These are phyloP conservation scores for Iberis amara DNA, from an alignment of 441 rosid genomes.

Conservation along the genomic window DNA sequence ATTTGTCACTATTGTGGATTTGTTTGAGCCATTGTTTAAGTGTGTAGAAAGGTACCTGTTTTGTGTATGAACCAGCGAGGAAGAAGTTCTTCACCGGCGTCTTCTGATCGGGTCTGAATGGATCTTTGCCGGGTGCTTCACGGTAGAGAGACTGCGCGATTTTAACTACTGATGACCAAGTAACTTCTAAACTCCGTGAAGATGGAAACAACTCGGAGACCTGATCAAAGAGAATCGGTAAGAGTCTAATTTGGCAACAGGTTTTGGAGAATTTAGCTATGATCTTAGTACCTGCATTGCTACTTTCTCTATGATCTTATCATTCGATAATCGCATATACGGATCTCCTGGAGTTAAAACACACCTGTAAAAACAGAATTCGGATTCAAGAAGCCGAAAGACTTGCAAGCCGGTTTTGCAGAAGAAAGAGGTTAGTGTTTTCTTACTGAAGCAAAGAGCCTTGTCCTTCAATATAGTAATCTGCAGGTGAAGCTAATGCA, in stretches of 20 bases:
- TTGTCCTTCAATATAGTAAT: constrained; percentile 92
- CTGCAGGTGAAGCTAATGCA: constrained; percentile 85
- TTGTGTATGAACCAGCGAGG: constrained; percentile 92
- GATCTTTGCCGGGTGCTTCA: constrained; percentile 92
- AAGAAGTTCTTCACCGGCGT: constrained; percentile 86
- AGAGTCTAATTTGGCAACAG: constrained; percentile 1
- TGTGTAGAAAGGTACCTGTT: constrained; percentile 66
- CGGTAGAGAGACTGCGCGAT: constrained; percentile 88
- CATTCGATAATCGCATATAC: constrained; percentile 81
- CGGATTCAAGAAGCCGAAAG: constrained; percentile 10
- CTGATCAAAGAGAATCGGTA: constrained; percentile 34
- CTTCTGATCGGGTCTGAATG: constrained; percentile 91
- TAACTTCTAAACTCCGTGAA: constrained; percentile 72
- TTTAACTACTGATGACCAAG: constrained; percentile 92
- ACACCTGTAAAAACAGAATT: constrained; percentile 48
- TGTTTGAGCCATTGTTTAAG: background rate
- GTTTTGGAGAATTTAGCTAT: constrained; percentile 6
- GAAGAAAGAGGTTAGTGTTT: background rate
- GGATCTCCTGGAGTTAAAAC: constrained; percentile 96
- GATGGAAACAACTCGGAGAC: constrained; percentile 78
- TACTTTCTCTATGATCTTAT: constrained; percentile 78
- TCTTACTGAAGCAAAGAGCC: constrained; percentile 96
- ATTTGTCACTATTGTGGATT: background rate
- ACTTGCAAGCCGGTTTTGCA: background rate
- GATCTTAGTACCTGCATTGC: constrained; percentile 57